Evolutionary conservation across 164 flowering plant species (phyloP), one percentile per base, ranked within the genome.

Genomic region (Taxillus chinensis): DNA sequence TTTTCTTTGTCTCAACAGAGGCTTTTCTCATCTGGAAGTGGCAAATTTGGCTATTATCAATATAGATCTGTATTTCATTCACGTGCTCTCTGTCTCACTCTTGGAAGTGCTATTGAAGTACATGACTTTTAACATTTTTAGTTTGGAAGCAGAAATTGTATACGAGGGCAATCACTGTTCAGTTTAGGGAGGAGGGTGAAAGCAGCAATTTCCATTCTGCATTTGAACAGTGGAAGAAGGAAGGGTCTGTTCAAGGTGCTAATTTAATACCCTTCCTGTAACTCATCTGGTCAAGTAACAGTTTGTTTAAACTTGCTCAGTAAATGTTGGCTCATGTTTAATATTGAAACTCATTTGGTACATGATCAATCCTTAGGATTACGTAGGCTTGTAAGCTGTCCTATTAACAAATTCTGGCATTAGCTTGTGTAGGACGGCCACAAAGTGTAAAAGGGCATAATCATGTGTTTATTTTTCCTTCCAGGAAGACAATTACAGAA

Each of bases 211-310:
- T 93, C 67, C 91, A 86, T 74, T 53, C 55, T 72, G 83, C 88
- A 67, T 93, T 89, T 80, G 90, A 86, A 53, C 81, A 78, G 59
- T 81, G 85, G 92, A 90, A 86, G 74, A 79, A 71, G 54, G 86
- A 77, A 67, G 74, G 52, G 17, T 37, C 17, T 76, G 66, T 48
- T 68, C 66, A 77, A 77, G 83, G 84, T 83, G 65, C 77, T 66
- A 69, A 64, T 71, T 71, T 61, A 57, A 53, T 49, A 61, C 62
- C 27, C 40, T 57, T 17, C 40, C 50, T n/a, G n/a, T 61, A 2
- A 3, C 8, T 27, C 27, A 27, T 27, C 27, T 27, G 27, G 27
- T 27, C 27, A 27, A 27, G 27, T 27, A 27, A 27, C 27, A 27
- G 27, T 2, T 27, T 27, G 27, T 27, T 27, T 27, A 27, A 27